Conservation (phyloP, 176 grass and related monocot genomes). For the Paspalum vaginatum region DNA sequence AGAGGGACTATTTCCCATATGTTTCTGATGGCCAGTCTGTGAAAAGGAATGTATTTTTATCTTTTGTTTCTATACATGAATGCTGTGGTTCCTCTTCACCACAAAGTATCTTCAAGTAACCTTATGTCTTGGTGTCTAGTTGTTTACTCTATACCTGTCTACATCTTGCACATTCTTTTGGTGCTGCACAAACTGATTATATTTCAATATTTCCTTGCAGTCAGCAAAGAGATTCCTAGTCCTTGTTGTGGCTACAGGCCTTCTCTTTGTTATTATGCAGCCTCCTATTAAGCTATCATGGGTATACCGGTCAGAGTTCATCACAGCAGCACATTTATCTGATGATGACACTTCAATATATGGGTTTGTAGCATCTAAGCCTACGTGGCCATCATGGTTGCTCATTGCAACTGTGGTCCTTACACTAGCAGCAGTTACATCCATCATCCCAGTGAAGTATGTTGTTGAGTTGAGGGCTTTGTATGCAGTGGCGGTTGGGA, state of each 20-base stretch:
- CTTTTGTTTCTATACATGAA: not conserved
- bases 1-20: not conserved
- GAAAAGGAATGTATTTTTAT: not conserved
- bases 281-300: slow-evolving; percentile 83
- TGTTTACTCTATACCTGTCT: not conserved
- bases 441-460: slow-evolving; percentile 95
- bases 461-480: slow-evolving; percentile 82
- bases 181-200: slow-evolving; percentile 29
- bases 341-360: slow-evolving; percentile 96
- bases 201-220: slow-evolving; percentile 58
- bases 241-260: slow-evolving; percentile 74
- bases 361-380: slow-evolving; percentile 71
- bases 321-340: slow-evolving; percentile 74
- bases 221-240: slow-evolving; percentile 80
- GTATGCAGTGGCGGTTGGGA: slow-evolving; percentile 79
- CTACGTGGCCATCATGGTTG: slow-evolving; percentile 97
- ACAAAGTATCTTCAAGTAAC: slow-evolving; percentile 17
- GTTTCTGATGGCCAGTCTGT: not conserved
- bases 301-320: slow-evolving; percentile 86
- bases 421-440: slow-evolving; percentile 83
- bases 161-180: slow-evolving; percentile 16
- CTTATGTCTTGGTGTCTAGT: not conserved
- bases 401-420: slow-evolving; percentile 86
- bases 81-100: not conserved
- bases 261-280: slow-evolving; percentile 90